Percentiles rank a stretch among this genome's conserved stretches.
Evolutionary conservation across 768 basidiomycete species (phyloP).

Genomic region (Trichaptum fuscoviolaceum): DNA sequence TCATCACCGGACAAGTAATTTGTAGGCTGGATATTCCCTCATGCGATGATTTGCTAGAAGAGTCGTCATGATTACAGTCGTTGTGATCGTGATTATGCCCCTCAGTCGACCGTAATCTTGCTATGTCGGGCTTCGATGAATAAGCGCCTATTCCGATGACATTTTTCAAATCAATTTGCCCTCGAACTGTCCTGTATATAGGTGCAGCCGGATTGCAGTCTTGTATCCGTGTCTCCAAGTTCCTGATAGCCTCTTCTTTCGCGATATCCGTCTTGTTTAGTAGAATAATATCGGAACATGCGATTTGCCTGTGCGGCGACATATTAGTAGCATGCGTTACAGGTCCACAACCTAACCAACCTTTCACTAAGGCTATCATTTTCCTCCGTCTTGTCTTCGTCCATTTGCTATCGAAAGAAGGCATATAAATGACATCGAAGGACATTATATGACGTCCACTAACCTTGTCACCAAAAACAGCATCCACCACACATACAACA

Average conservation of each 20-base stretch:
- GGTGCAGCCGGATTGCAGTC: constrained; percentile 76
- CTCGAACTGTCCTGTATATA: constrained; percentile 65
- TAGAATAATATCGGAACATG: constrained; percentile 84
- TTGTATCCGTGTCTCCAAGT: constrained; percentile 59
- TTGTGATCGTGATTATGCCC: constrained; percentile 28
- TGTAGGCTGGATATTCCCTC: constrained; percentile 81
- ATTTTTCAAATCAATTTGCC: constrained; percentile 63
- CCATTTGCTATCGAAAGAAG: constrained; percentile 62
- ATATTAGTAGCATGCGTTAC: neutral
- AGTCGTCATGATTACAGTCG: constrained; percentile 26
- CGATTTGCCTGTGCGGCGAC: constrained; percentile 73
- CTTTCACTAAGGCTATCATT: constrained; percentile 74
- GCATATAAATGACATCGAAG: neutral
- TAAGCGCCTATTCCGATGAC: constrained; percentile 85
- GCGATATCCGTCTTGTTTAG: constrained; percentile 90
- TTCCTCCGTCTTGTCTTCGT: constrained; percentile 65
- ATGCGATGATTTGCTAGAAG: constrained; percentile 26
- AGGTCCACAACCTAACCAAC: constrained; percentile 32
- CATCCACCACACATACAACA: constrained; percentile 90
- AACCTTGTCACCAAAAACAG: constrained; percentile 68
- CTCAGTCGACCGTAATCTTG: constrained; percentile 8
- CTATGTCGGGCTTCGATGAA: constrained; percentile 39
- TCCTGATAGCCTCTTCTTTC: constrained; percentile 33
- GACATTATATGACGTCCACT: neutral
- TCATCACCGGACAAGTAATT: constrained; percentile 59